Conservation (phyloP, 495 filamentous ascomycete species). For the Polyplosphaeria fusca region DNA sequence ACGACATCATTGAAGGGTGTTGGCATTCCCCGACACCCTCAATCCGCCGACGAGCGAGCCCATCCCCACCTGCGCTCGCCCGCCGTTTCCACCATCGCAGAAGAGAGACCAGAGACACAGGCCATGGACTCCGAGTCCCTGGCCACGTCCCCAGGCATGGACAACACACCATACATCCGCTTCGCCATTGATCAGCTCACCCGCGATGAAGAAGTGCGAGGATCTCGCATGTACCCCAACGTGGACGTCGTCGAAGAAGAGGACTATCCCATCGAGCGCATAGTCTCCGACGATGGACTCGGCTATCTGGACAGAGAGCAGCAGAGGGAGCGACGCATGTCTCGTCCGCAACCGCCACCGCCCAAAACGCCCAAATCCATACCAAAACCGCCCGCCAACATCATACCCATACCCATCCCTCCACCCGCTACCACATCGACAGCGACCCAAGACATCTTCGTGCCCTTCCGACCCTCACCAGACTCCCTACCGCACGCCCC, state of each 20-base stretch:
- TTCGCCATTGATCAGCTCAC: constrained; percentile 74
- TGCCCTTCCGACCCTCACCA: constrained; percentile 50
- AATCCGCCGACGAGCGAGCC: not conserved
- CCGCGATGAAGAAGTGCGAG: constrained; percentile 56
- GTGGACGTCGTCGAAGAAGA: constrained; percentile 10
- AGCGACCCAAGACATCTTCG: constrained; percentile 46
- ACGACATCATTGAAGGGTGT: constrained; percentile 23
- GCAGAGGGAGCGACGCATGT: constrained; percentile 13
- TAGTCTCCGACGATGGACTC: constrained; percentile 31
- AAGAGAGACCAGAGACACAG: constrained; percentile 32
- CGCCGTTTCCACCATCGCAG: constrained; percentile 25
- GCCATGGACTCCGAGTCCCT: constrained; percentile 39
- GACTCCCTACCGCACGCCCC: constrained; percentile 51
- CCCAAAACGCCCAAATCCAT: not conserved
- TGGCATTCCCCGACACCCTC: constrained; percentile 17
- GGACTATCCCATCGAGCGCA: constrained; percentile 33
- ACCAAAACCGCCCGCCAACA: too few relatives aligned
- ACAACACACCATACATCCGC: constrained; percentile 67
- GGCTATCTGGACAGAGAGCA: constrained; percentile 31
- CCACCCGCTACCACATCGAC: not conserved
- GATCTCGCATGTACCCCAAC: constrained; percentile 31
- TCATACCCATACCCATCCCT: not conserved
- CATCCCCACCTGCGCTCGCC: constrained; percentile 2
- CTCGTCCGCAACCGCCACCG: constrained; percentile 8
- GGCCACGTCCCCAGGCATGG: constrained; percentile 59